Conservation (phyloP, 1,284 basidiomycete species). For the Boletellus sp. region DNA sequence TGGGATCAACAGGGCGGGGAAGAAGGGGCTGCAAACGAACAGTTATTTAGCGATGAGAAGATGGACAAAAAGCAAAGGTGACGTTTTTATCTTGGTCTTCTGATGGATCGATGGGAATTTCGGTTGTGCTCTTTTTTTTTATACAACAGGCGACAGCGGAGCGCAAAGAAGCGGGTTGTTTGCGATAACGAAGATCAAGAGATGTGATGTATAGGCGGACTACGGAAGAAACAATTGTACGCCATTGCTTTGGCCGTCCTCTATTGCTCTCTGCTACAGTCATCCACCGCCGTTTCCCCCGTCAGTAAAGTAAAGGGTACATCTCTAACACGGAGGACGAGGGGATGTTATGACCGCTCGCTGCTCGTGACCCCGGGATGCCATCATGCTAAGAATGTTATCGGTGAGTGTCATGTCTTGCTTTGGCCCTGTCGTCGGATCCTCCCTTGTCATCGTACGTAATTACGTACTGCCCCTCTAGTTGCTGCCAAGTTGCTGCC, state of each 20-base stretch:
- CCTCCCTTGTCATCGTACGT: no score
- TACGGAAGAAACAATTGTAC: conserved; percentile 74
- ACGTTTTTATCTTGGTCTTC: background rate
- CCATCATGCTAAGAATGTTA: no score
- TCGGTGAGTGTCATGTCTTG: no score
- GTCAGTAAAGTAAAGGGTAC: conserved; percentile 71
- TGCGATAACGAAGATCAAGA: conserved; percentile 76
- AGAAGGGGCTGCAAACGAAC: background rate
- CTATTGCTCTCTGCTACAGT: background rate
- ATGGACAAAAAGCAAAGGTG: conserved; percentile 66
- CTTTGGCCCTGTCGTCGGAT: no score
- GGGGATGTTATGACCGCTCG: conserved; percentile 41
- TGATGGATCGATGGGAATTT: background rate
- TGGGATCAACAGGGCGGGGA: conserved; percentile 21
- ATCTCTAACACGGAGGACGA: conserved; percentile 78
- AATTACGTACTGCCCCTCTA: no score
- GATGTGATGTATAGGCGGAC: conserved; percentile 35
- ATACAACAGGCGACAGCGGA: background rate
- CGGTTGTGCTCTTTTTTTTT: background rate
- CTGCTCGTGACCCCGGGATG: no score
- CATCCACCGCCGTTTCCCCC: background rate
- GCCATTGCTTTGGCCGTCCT: conserved; percentile 26
- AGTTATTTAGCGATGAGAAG: conserved; percentile 66
- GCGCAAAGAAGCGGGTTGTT: conserved; percentile 67
- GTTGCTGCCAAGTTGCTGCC: no score